Percentiles rank a stretch among this genome's conserved stretches.
phyloP scores from a whole-genome alignment of 768 basidiomycete species.

The Cantharellus cinnabarinus region DNA sequence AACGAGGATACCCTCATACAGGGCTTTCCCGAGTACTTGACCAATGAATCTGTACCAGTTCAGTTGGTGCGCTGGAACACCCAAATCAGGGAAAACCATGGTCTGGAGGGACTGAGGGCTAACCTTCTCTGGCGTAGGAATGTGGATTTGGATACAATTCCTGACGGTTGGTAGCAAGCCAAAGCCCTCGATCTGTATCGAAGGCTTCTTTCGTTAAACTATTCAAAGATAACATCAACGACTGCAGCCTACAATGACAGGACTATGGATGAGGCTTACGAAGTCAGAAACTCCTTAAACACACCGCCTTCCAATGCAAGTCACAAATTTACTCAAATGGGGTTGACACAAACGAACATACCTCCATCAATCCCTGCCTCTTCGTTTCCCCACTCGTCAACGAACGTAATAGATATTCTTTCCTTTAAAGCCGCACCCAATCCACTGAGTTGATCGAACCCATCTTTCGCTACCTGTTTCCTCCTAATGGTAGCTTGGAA shows the following conservation, averaged over 20 bases:
- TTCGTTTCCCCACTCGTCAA: conserved; percentile 70
- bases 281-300: conserved; percentile 92
- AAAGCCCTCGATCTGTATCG: conserved; percentile 82
- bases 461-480: conserved; percentile 67
- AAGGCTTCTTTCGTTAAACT: conserved; percentile 86
- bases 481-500: conserved; percentile 31
- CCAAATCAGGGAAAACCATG: not conserved
- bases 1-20: conserved; percentile 89
- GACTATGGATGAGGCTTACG: conserved; percentile 13
- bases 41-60: conserved; percentile 91
- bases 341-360: not conserved
- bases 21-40: conserved; percentile 80
- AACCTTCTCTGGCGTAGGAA: conserved; percentile 72
- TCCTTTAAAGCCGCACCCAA: conserved; percentile 58
- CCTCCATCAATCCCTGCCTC: conserved; percentile 25
- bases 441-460: conserved; percentile 53
- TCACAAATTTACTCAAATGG: conserved; percentile 12
- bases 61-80: conserved; percentile 49
- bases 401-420: conserved; percentile 75
- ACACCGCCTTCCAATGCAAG: conserved; percentile 83
- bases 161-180: conserved; percentile 78
- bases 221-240: not conserved
- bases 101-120: conserved; percentile 13
- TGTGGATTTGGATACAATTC: conserved; percentile 93
- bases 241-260: not conserved